Conservation (phyloP, 176 grass and related monocot genomes). For the Phyllostachys edulis region DNA sequence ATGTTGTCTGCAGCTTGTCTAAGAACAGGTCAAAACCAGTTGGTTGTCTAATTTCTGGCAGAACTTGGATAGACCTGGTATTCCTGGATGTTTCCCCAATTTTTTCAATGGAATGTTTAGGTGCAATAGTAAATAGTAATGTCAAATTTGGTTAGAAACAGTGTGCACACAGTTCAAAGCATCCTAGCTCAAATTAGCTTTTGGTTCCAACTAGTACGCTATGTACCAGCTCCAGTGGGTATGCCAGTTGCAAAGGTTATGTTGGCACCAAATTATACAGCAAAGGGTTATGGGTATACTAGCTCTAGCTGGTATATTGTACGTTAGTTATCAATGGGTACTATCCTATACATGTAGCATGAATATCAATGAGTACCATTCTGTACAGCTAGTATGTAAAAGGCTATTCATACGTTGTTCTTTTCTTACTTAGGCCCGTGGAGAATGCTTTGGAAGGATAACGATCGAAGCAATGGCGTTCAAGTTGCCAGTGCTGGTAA, state of each 20-base stretch:
- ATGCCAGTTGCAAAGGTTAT: neutral
- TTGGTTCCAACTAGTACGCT: neutral
- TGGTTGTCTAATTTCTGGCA: slow-evolving; percentile 1
- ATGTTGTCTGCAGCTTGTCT: neutral
- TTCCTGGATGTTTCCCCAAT: neutral
- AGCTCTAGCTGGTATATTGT: neutral
- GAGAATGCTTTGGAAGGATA: slow-evolving; percentile 99
- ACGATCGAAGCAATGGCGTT: slow-evolving; percentile 99
- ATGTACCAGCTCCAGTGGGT: neutral
- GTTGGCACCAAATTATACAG: neutral
- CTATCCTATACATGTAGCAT: neutral
- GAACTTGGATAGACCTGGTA: neutral
- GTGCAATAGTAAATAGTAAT: neutral
- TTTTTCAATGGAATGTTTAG: neutral
- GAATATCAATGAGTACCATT: neutral
- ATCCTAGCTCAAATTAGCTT: neutral
- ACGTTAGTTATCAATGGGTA: neutral
- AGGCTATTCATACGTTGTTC: neutral
- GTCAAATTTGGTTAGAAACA: neutral
- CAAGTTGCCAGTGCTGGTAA: slow-evolving; percentile 85
- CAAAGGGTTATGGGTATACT: neutral
- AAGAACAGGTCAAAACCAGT: neutral
- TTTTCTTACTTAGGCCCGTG: slow-evolving; percentile 57
- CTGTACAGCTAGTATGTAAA: neutral
- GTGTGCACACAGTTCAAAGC: neutral